Conservation (phyloP, 139 green algal species). For the Picochlorum sp. region DNA sequence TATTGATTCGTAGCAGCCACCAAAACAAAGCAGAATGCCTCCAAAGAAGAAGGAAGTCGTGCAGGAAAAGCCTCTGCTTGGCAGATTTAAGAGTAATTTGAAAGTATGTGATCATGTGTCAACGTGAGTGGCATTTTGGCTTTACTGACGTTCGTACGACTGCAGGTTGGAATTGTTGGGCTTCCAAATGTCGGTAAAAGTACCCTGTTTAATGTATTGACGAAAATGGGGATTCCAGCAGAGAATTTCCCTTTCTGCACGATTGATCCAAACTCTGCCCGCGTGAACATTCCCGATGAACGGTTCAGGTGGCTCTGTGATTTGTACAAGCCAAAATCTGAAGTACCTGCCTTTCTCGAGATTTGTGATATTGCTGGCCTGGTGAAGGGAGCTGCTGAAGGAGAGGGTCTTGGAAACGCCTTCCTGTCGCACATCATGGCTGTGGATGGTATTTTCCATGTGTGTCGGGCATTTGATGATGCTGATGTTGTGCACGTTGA, state of each 20-base stretch:
- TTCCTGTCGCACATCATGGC: slow-evolving; percentile 94
- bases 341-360: slow-evolving; percentile 86
- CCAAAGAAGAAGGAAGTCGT: slow-evolving; percentile 56
- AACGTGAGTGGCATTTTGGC: not conserved
- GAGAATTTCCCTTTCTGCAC: slow-evolving; percentile 98
- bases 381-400: slow-evolving; percentile 72
- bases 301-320: slow-evolving; percentile 87
- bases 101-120: slow-evolving; percentile 48
- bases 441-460: slow-evolving; percentile 98
- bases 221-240: slow-evolving; percentile 74
- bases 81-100: slow-evolving; percentile 84
- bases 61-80: slow-evolving; percentile 81
- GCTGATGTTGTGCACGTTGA: slow-evolving; percentile 78
- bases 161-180: slow-evolving; percentile 86
- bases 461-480: slow-evolving; percentile 89
- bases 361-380: slow-evolving; percentile 96
- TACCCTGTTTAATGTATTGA: slow-evolving; percentile 88
- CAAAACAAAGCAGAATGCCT: slow-evolving; percentile 18
- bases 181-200: slow-evolving; percentile 95
- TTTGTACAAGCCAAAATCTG: slow-evolving; percentile 51
- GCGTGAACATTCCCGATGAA: slow-evolving; percentile 93
- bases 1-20: not conserved
- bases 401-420: slow-evolving; percentile 92
- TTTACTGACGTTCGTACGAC: not conserved
- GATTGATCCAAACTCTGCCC: slow-evolving; percentile 83